These are phyloP conservation scores for Haplographium delicatum DNA, from an alignment of 495 filamentous ascomycete species.

Conservation along the genomic window DNA sequence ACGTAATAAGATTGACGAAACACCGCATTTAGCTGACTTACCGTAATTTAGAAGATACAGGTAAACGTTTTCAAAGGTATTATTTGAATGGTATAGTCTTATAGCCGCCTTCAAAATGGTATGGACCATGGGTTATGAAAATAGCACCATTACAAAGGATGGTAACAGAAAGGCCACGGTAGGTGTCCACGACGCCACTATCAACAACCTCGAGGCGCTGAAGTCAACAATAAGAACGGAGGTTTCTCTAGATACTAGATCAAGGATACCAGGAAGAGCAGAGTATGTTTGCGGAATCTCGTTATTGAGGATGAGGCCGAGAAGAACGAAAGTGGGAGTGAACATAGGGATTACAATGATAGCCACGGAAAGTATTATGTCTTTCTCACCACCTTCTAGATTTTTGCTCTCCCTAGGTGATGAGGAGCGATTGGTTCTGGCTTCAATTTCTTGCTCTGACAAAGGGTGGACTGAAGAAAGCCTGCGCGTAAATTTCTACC, in stretches of 20 bases:
- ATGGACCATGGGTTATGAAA: neutral
- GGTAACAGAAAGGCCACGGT: neutral
- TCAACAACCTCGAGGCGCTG: neutral
- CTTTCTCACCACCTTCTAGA: neutral
- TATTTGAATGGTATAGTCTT: no score
- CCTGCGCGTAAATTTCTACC: no score
- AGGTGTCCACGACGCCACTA: neutral
- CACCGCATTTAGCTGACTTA: no score
- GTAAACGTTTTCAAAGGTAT: no score
- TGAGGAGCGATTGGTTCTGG: no score
- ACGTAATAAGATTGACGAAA: no score
- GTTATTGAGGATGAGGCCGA: neutral
- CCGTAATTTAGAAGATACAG: no score
- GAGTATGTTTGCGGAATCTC: slow-evolving; percentile 1
- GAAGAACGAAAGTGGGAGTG: neutral
- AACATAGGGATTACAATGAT: neutral
- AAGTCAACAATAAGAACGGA: neutral
- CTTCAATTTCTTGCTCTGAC: no score
- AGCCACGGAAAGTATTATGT: neutral
- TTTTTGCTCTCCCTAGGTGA: neutral
- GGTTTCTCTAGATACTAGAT: neutral
- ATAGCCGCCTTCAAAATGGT: neutral
- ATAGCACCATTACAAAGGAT: neutral
- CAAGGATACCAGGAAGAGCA: neutral
- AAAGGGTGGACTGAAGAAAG: no score